phyloP scores from a whole-genome alignment of 1,139 yeast genomes.

The Kodamaea sp. region DNA sequence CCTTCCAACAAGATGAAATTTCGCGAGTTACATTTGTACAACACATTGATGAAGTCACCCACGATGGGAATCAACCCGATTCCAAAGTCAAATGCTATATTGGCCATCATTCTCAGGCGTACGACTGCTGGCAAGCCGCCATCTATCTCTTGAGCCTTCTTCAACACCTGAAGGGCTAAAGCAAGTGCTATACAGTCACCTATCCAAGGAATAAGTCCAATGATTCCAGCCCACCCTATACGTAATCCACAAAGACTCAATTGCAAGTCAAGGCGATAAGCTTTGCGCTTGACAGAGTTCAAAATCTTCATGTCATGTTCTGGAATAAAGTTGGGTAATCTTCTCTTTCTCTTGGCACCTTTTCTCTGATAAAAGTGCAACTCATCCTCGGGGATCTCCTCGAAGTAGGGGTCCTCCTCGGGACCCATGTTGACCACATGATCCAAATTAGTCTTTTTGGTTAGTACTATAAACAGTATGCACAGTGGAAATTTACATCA shows the following conservation, averaged over 20 bases:
- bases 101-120: slow-evolving; percentile 55
- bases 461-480: too few relatives aligned
- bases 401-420: slow-evolving; percentile 47
- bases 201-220: slow-evolving; percentile 68
- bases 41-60: slow-evolving; percentile 67
- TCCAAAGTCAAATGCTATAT: slow-evolving; percentile 63
- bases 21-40: slow-evolving; percentile 75
- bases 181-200: slow-evolving; percentile 56
- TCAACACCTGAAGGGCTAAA: slow-evolving; percentile 52
- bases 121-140: slow-evolving; percentile 62
- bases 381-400: slow-evolving; percentile 49
- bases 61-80: slow-evolving; percentile 73
- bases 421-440: slow-evolving; percentile 35
- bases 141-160: slow-evolving; percentile 54
- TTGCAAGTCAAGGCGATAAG: slow-evolving; percentile 65
- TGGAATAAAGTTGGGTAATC: slow-evolving; percentile 58
- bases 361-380: slow-evolving; percentile 46
- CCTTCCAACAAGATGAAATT: slow-evolving; percentile 67
- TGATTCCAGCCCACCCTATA: slow-evolving; percentile 71
- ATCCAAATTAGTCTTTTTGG: slow-evolving; percentile 40
- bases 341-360: slow-evolving; percentile 49
- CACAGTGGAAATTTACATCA: too few relatives aligned
- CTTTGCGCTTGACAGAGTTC: slow-evolving; percentile 56
- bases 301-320: slow-evolving; percentile 53
- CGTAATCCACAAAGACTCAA: slow-evolving; percentile 64